phyloP scores from a whole-genome alignment of 495 filamentous ascomycete species.

The Neurospora discreta region DNA sequence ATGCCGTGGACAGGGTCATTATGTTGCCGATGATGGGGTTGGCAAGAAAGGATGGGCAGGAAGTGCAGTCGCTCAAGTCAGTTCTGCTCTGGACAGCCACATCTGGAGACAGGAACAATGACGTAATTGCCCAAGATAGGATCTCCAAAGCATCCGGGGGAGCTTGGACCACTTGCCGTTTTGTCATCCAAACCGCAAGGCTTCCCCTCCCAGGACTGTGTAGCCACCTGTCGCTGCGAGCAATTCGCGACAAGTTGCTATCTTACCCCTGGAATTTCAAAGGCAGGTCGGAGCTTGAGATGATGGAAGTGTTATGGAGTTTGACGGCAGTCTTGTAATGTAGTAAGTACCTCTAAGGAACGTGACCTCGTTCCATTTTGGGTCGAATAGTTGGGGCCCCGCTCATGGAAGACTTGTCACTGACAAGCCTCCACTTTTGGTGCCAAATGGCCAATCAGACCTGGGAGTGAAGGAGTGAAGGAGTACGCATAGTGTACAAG shows the following conservation, averaged over 20 bases:
- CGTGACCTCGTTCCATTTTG: background rate
- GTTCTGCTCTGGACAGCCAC: background rate
- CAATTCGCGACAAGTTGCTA: background rate
- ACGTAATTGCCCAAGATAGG: background rate
- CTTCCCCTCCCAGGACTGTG: background rate
- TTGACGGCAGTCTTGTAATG: background rate
- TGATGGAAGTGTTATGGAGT: background rate
- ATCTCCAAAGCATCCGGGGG: background rate
- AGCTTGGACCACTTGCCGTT: background rate
- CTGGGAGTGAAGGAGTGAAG: background rate
- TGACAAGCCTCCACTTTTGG: background rate
- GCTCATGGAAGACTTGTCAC: background rate
- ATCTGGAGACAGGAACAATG: background rate
- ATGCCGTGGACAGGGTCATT: background rate
- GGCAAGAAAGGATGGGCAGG: background rate
- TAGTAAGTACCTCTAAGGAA: too few species aligned
- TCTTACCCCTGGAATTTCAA: background rate
- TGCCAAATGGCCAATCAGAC: background rate
- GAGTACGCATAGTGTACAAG: too few species aligned
- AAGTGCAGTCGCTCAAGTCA: background rate
- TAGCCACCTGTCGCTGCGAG: background rate
- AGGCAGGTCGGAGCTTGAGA: too few species aligned
- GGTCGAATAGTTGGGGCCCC: background rate
- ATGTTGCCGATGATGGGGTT: background rate
- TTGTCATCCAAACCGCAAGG: background rate